These are phyloP conservation scores for Aureobasidium pullulans DNA, from an alignment of 2,329 filamentous ascomycete genomes.

Conservation along the genomic window DNA sequence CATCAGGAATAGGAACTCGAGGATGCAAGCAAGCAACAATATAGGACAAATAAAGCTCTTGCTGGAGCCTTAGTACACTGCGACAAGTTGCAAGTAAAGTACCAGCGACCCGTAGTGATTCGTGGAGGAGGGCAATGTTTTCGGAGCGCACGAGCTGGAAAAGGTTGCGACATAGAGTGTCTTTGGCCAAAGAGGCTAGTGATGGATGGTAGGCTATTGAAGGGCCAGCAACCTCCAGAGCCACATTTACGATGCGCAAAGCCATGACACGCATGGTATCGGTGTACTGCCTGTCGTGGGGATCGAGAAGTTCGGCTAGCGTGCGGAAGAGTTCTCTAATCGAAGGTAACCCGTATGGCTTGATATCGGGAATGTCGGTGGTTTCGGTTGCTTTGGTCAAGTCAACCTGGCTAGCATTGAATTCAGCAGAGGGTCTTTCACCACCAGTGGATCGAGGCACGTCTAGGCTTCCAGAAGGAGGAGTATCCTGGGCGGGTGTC, in stretches of 20 bases:
- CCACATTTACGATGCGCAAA: slow-evolving; percentile 91
- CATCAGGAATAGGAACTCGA: slow-evolving; percentile 84
- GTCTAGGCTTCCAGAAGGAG: slow-evolving; percentile 15
- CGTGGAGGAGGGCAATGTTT: slow-evolving; percentile 89
- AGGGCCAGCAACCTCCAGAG: slow-evolving; percentile 88
- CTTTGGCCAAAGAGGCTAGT: slow-evolving; percentile 78
- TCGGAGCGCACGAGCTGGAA: slow-evolving; percentile 96
- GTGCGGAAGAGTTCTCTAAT: slow-evolving; percentile 93
- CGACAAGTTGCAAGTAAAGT: slow-evolving; percentile 88
- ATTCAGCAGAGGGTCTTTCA: slow-evolving; percentile 15
- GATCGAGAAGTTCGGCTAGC: slow-evolving; percentile 85
- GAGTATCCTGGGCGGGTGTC: slow-evolving; percentile 6
- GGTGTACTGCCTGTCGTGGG: slow-evolving; percentile 84
- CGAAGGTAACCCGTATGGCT: slow-evolving; percentile 87
- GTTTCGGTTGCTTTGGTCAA: slow-evolving; percentile 32
- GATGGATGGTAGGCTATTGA: slow-evolving; percentile 90
- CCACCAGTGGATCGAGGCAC: background rate
- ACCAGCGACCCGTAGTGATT: slow-evolving; percentile 84
- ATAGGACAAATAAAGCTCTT: slow-evolving; percentile 93
- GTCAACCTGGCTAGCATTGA: slow-evolving; percentile 35
- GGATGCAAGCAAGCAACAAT: slow-evolving; percentile 90
- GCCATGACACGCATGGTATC: slow-evolving; percentile 98
- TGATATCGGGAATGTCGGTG: slow-evolving; percentile 52
- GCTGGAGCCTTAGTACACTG: slow-evolving; percentile 84
- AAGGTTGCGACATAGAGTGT: slow-evolving; percentile 85